These are phyloP conservation scores for Helicostylum pulchrum DNA, from an alignment of 192 early-diverging fungal genomes.

Conservation along the genomic window DNA sequence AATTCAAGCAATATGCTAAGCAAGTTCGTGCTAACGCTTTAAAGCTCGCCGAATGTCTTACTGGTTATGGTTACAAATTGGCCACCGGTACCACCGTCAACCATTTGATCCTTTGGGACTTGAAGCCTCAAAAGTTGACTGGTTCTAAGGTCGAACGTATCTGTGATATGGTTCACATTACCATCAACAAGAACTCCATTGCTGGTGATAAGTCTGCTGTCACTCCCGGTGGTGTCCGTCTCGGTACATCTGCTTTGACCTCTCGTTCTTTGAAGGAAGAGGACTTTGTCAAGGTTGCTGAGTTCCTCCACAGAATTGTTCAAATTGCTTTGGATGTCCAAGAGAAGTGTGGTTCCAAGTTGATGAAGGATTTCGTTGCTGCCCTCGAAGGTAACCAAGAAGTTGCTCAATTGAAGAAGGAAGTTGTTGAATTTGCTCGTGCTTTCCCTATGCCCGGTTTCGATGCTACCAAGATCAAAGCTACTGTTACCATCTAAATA, in stretches of 20 bases:
- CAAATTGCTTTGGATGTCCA: constrained; percentile 89
- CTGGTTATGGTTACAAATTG: constrained; percentile 85
- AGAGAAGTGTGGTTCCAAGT: constrained; percentile 77
- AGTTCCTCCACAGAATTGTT: constrained; percentile 92
- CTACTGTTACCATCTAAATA: constrained; percentile 30
- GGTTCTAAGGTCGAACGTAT: constrained; percentile 99
- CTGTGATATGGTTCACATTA: constrained; percentile 97
- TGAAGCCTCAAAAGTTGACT: constrained; percentile 86
- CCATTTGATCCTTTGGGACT: constrained; percentile 98
- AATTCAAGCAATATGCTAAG: constrained; percentile 91
- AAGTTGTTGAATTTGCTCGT: constrained; percentile 91
- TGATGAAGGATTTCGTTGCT: constrained; percentile 97
- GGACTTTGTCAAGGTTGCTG: constrained; percentile 96
- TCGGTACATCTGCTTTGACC: constrained; percentile 94
- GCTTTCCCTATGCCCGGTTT: constrained; percentile 97
- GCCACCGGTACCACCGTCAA: constrained; percentile 96
- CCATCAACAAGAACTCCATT: constrained; percentile 99
- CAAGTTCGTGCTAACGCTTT: constrained; percentile 94
- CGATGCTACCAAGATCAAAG: constrained; percentile 35
- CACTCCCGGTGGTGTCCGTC: constrained; percentile 95
- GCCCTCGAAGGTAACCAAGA: constrained; percentile 76
- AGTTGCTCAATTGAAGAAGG: constrained; percentile 75
- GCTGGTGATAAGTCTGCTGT: constrained; percentile 95
- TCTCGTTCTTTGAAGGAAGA: constrained; percentile 93
- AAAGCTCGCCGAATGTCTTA: constrained; percentile 77